Evolutionary conservation across 495 filamentous ascomycete genomes (phyloP), one percentile per base, ranked within the genome.

Genomic region (Rhizodiscina lignyota): DNA sequence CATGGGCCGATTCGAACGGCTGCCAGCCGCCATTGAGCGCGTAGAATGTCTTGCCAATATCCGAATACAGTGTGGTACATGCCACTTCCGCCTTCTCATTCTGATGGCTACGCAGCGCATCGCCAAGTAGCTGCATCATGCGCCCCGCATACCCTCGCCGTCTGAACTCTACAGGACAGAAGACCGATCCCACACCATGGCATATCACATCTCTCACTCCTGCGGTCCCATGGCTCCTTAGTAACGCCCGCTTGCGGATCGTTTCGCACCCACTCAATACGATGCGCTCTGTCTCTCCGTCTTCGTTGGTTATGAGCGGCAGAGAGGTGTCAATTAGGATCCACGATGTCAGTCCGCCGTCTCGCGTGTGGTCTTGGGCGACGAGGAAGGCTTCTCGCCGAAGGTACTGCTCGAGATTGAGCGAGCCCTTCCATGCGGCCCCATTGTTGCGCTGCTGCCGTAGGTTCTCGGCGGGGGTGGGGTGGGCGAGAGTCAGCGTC

Each of bases 1-100:
- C 66, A 41, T 93, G 87, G 12, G 65, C 60, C 20, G 77, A 84
- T 5, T 59, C 56, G 45, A 75, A 86, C 0, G 77, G 65, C 35
- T 67, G 56, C 89, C 89, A 97, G 19, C 85, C 89, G 41, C n/a
- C n/a, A n/a, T n/a, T n/a, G n/a, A n/a, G n/a, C n/a, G n/a, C n/a
- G n/a, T n/a, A n/a, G n/a, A n/a, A n/a, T n/a, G n/a, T n/a, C 62
- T 89, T 93, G 3, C 89, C 89, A 47, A 97, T 94, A 54, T 97
- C 89, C 5, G 86, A 94, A 56, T 78, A 97, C 22, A 97, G 56
- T 18, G 86, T 69, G 5, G 77, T 77, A 49, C 80, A 84, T 15
- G 72, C 38, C 8, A 55, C 53, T 17, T 52, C 52, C n/a, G n/a
- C n/a, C 35, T 53, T 48, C 13, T 55, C 50, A 3, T 61, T 62